These are phyloP conservation scores for Amphirosellinia nigrospora DNA, from an alignment of 495 filamentous ascomycete species.

Conservation along the genomic window DNA sequence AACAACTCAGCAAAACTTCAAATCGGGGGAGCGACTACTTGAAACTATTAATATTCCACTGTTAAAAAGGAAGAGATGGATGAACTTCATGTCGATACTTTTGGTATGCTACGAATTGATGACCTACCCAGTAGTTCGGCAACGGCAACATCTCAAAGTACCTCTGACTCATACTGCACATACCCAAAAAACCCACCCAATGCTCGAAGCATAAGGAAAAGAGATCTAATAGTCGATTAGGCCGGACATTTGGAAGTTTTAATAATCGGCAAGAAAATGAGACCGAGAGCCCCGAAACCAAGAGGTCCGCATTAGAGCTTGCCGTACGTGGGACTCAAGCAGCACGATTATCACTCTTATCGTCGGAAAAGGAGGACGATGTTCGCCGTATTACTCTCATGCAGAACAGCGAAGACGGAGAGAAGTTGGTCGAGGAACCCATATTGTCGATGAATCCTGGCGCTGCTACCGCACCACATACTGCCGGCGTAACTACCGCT, in stretches of 20 bases:
- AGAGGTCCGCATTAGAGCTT: background rate
- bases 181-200: background rate
- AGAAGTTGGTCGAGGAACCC: background rate
- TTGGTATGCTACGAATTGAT: constrained; percentile 2
- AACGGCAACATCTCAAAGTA: constrained; percentile 2
- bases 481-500: no score
- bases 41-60: background rate
- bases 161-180: background rate
- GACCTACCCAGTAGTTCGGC: background rate
- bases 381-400: background rate
- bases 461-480: background rate
- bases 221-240: background rate
- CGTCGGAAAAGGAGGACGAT: constrained; percentile 4
- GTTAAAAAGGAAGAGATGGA: constrained; percentile 1
- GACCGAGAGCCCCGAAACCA: background rate
- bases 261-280: background rate
- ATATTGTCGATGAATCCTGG: background rate
- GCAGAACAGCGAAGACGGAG: background rate
- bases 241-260: background rate
- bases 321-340: background rate
- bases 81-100: constrained; percentile 1
- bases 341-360: background rate
- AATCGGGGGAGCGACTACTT: background rate
- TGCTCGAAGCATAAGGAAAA: background rate
- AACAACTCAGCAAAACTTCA: background rate